These are phyloP conservation scores for Geotrichum fermentans DNA, from an alignment of 1,139 yeast genomes.

Conservation along the genomic window DNA sequence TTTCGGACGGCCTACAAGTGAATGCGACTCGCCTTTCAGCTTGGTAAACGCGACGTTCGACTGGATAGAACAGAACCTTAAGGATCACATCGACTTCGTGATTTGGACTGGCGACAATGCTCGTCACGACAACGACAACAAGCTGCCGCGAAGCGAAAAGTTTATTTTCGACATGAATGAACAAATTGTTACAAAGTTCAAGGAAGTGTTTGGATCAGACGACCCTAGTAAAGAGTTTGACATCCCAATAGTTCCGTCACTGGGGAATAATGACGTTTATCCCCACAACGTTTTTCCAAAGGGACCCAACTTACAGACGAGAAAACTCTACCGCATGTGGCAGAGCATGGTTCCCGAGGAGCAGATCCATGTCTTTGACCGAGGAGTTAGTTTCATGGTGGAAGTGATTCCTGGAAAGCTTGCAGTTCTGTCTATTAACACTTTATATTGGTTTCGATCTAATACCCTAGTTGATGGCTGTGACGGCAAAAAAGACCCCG, in stretches of 20 bases:
- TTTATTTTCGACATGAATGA: constrained; percentile 68
- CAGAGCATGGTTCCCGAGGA: constrained; percentile 64
- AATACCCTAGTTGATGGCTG: constrained; percentile 83
- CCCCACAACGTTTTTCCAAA: constrained; percentile 81
- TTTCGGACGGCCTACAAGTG: constrained; percentile 21
- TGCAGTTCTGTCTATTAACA: constrained; percentile 74
- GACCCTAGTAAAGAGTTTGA: constrained; percentile 36
- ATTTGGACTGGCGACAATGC: constrained; percentile 90
- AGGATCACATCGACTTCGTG: constrained; percentile 75
- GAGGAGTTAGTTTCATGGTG: constrained; percentile 68
- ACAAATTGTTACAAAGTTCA: constrained; percentile 50
- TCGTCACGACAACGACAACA: constrained; percentile 78
- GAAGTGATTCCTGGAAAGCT: constrained; percentile 74
- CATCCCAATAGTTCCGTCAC: constrained; percentile 56
- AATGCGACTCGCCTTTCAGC: constrained; percentile 58
- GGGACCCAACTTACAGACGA: constrained; percentile 79
- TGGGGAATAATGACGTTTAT: constrained; percentile 84
- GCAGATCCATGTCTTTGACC: constrained; percentile 66
- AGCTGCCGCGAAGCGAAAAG: constrained; percentile 62
- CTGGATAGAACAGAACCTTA: constrained; percentile 60
- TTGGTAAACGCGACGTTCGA: constrained; percentile 59
- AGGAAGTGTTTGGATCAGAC: constrained; percentile 47
- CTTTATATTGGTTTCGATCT: constrained; percentile 66
- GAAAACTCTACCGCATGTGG: constrained; percentile 74
- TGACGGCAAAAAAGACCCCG: constrained; percentile 67